Evolutionary conservation across 2,329 filamentous ascomycete genomes (phyloP).

Genomic region (Fusarium mundagurra): DNA sequence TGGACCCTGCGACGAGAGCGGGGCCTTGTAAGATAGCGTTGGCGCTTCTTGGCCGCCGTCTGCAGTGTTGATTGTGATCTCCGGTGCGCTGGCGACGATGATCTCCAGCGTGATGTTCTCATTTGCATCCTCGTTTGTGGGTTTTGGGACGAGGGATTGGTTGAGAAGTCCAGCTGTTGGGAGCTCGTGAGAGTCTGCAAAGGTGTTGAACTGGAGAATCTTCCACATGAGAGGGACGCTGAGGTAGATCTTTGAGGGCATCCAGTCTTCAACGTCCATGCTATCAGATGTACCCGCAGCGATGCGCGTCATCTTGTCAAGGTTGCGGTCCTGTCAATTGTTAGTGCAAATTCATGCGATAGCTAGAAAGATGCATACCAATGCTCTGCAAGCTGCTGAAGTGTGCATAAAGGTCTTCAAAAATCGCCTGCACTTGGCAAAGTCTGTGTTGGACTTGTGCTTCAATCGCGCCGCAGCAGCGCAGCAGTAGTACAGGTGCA

Average conservation of each 20-base stretch:
- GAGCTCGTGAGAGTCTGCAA: conserved; percentile 48
- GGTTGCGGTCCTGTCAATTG: conserved; percentile 53
- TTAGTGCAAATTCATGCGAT: conserved; percentile 1
- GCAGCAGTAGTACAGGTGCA: conserved; percentile 64
- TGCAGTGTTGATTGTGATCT: conserved; percentile 61
- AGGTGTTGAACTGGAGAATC: conserved; percentile 59
- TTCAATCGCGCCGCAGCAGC: conserved; percentile 59
- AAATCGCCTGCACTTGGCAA: conserved; percentile 61
- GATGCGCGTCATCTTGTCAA: conserved; percentile 60
- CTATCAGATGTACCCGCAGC: conserved; percentile 57
- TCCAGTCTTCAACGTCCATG: conserved; percentile 61
- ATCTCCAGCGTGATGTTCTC: conserved; percentile 57
- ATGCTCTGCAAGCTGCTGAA: conserved; percentile 56
- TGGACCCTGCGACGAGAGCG: conserved; percentile 33
- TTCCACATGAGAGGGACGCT: conserved; percentile 64
- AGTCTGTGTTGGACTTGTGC: conserved; percentile 62
- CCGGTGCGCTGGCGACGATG: conserved; percentile 61
- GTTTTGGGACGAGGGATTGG: conserved; percentile 50
- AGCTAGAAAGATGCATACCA: conserved; percentile 49
- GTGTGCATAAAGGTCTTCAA: conserved; percentile 58
- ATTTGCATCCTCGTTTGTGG: conserved; percentile 45
- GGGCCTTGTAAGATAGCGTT: conserved; percentile 50
- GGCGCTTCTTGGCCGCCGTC: conserved; percentile 62
- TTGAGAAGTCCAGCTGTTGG: conserved; percentile 54
- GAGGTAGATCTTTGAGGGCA: conserved; percentile 62